phyloP scores from a whole-genome alignment of 768 basidiomycete species.

The Pleurotus tuber-regium region DNA sequence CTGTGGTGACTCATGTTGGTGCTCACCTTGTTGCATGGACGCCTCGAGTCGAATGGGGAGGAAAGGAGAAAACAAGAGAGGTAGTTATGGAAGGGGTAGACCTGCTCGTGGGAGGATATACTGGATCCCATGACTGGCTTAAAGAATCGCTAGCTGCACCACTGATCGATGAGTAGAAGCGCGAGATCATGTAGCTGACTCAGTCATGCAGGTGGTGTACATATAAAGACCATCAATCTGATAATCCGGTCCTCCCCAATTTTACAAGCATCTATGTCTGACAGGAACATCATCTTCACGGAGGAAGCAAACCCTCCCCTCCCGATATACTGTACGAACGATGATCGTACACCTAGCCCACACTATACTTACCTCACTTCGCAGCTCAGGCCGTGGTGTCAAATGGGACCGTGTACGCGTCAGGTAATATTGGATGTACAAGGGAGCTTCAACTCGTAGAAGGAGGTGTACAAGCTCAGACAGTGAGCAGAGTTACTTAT shows the following conservation, averaged over 20 bases:
- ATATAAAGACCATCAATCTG: not conserved
- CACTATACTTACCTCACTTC: not conserved
- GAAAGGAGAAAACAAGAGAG: conserved; percentile 41
- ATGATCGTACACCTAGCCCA: not conserved
- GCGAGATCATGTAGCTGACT: conserved; percentile 5
- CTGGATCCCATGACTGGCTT: conserved; percentile 23
- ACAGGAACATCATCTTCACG: conserved; percentile 26
- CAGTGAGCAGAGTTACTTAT: conserved; percentile 21
- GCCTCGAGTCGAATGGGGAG: conserved; percentile 49
- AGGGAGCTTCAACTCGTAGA: conserved; percentile 31
- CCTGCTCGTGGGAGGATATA: conserved; percentile 34
- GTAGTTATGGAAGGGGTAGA: conserved; percentile 50
- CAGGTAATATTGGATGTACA: conserved; percentile 36
- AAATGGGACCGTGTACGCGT: conserved; percentile 32
- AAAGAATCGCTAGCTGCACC: conserved; percentile 27
- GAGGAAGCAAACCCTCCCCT: conserved; percentile 31
- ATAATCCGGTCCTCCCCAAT: not conserved
- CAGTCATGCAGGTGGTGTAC: not conserved
- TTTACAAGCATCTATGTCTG: conserved; percentile 7
- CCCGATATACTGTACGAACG: conserved; percentile 36
- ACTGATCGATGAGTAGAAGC: conserved; percentile 12
- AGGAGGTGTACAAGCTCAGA: conserved; percentile 32
- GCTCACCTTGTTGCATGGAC: conserved; percentile 53
- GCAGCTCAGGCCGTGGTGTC: conserved; percentile 39
- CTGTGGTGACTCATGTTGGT: conserved; percentile 47